Percentiles rank a stretch among this genome's conserved stretches.
These are phyloP conservation scores for Pterocarpus santalinus DNA, from an alignment of 306 rosid genomes.

Conservation along the genomic window DNA sequence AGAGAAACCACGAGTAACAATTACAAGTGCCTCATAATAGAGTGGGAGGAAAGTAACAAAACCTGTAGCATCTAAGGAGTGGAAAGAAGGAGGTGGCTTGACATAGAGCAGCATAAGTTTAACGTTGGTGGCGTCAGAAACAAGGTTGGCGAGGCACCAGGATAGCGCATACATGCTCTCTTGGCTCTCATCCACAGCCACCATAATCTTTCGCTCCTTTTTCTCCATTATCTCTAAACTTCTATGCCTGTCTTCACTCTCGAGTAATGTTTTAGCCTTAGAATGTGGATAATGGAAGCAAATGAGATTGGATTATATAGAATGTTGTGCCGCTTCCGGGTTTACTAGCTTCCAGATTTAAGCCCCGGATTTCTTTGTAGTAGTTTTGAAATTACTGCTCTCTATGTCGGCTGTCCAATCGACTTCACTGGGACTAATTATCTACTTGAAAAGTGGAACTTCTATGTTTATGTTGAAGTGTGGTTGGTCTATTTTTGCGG, in stretches of 20 bases:
- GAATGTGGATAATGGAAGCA: constrained; percentile 28
- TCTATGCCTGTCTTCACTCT: neutral
- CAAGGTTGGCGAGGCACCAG: constrained; percentile 73
- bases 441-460: neutral
- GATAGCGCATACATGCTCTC: constrained; percentile 83
- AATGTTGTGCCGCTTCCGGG: neutral
- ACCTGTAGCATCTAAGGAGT: constrained; percentile 68
- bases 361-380: neutral
- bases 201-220: constrained; percentile 59
- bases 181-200: constrained; percentile 85
- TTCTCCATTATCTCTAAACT: constrained; percentile 24
- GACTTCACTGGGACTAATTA: neutral
- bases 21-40: neutral
- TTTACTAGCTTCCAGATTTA: neutral
- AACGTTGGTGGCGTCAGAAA: constrained; percentile 45
- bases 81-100: constrained; percentile 67
- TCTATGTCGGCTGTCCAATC: neutral
- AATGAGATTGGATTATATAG: constrained; percentile 1
- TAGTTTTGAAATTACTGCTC: constrained; percentile 17
- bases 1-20: too few relatives aligned
- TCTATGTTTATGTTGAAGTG: neutral
- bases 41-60: neutral
- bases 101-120: constrained; percentile 81
- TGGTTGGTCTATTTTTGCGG: too few relatives aligned
- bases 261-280: constrained; percentile 37